A percentile compares a stretch with the other conserved stretches of the same genome.
phyloP scores from a whole-genome alignment of 2,329 filamentous ascomycete species.

The Epichloe coenophiala region DNA sequence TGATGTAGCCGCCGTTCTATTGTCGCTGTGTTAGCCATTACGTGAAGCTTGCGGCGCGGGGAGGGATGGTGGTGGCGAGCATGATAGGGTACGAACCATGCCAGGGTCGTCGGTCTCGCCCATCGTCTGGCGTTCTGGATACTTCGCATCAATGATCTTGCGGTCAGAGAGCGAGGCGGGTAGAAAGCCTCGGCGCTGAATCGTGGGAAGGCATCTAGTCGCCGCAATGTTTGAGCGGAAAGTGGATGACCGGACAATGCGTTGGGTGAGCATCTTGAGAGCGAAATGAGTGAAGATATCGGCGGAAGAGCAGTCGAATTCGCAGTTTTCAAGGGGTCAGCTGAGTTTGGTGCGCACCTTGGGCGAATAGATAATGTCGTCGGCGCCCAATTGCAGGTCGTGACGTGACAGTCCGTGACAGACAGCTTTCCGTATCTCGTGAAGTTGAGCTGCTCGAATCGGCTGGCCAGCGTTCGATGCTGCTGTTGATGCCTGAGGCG shows the following conservation, averaged over 20 bases:
- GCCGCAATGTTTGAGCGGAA: conserved; percentile 30
- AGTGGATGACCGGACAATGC: conserved; percentile 38
- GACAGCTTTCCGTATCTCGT: background rate
- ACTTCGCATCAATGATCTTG: conserved; percentile 37
- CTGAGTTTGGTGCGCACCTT: conserved; percentile 1
- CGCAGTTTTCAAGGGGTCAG: background rate
- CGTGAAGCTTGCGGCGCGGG: background rate
- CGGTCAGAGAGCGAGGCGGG: conserved; percentile 34
- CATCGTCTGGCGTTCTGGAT: conserved; percentile 31
- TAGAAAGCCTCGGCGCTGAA: conserved; percentile 44
- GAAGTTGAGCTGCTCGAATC: background rate
- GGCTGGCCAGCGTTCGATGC: background rate
- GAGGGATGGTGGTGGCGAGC: background rate
- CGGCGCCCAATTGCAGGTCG: conserved; percentile 23
- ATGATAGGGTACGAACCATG: conserved; percentile 37
- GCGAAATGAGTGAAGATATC: conserved; percentile 2
- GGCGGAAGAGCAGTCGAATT: background rate
- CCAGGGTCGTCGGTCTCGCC: conserved; percentile 51
- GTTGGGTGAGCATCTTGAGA: conserved; percentile 46
- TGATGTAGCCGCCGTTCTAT: conserved; percentile 75
- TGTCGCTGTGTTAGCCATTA: conserved; percentile 13
- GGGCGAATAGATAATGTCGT: conserved; percentile 17
- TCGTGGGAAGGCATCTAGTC: conserved; percentile 34
- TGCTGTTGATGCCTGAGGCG: conserved; percentile 21
- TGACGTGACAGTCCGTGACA: conserved; percentile 8